phyloP scores from a whole-genome alignment of 208 protist species.

The Trypanosoma grayi region DNA sequence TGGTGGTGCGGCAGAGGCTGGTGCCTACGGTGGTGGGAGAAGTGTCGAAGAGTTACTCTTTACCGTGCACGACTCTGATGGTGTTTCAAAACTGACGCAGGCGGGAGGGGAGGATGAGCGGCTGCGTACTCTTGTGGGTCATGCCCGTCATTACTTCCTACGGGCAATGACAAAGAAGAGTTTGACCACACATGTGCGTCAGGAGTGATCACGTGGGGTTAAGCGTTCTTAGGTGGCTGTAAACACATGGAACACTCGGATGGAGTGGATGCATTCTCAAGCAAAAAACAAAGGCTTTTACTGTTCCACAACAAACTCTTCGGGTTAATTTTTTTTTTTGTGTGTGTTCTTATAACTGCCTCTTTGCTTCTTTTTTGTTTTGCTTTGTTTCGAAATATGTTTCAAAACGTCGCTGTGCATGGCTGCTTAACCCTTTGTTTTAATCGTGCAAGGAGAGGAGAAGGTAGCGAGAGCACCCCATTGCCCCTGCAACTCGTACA shows the following conservation, averaged over 20 bases:
- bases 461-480: too few species aligned
- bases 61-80: neutral
- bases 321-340: neutral
- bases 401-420: too few species aligned
- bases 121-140: slow-evolving; percentile 30
- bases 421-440: too few species aligned
- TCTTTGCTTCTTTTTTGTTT: slow-evolving; percentile 4
- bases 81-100: neutral
- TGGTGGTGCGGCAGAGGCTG: neutral
- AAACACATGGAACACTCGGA: too few species aligned
- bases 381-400: neutral
- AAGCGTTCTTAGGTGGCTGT: too few species aligned
- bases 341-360: neutral
- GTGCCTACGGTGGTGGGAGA: neutral
- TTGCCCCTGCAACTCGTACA: too few species aligned
- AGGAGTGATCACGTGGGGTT: neutral
- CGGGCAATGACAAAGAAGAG: slow-evolving; percentile 80
- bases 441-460: too few species aligned
- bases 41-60: slow-evolving; percentile 14
- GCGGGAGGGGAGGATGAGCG: slow-evolving; percentile 4
- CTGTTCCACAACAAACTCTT: neutral
- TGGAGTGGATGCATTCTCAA: too few species aligned
- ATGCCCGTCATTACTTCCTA: slow-evolving; percentile 61
- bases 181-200: neutral
- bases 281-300: too few species aligned